Evolutionary conservation across 176 grass and related monocot species (phyloP), one percentile per base, ranked within the genome.

Genomic region (Rhynchospora tenuis): DNA sequence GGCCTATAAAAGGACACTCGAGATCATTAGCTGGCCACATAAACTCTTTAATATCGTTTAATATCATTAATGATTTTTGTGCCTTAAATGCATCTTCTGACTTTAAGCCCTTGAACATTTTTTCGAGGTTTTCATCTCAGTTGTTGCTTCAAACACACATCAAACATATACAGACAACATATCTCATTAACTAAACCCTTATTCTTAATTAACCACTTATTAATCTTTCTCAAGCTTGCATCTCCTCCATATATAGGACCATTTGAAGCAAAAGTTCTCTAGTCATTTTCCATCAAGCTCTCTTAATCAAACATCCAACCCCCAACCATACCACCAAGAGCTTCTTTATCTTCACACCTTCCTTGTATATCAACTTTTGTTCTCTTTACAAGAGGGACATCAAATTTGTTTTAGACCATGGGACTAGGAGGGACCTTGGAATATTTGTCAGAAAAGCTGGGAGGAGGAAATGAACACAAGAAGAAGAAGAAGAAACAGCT

Each of bases 401-500:
- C 29, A 24, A 52, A 23, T 48, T 42, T 72, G 19, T 23, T 48
- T n/a, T 73, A 51, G 3, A 73, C 11, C 11, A 76, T 76, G 73
- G 73, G 73, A 46, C 87, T 93, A 86, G 83, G 64, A 59, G 88
- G 85, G 57, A 86, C 86, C 79, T 74, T 93, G 73, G 83, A 93
- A 22, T 92, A 90, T 61, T 67, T 92, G 54, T 86, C 91, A 27
- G 80, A 84, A 46, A 64, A 88, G 83, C 22, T 92, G 55, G 56
- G 91, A 43, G 81, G 74, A 42, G 73, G 91, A 23, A 64, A 85
- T 61, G 83, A 78, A 46, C 83, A 86, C 79, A 88, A 89, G 56
- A 89, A 26, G 63, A 64, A 71, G 84, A 89, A 26, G 85, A 89
- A 82, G 91, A 92, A 80, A 81, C 91, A 90, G 71, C 77, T 90